Evolutionary conservation across 495 filamentous ascomycete species (phyloP).

Genomic region (Podospora conica): DNA sequence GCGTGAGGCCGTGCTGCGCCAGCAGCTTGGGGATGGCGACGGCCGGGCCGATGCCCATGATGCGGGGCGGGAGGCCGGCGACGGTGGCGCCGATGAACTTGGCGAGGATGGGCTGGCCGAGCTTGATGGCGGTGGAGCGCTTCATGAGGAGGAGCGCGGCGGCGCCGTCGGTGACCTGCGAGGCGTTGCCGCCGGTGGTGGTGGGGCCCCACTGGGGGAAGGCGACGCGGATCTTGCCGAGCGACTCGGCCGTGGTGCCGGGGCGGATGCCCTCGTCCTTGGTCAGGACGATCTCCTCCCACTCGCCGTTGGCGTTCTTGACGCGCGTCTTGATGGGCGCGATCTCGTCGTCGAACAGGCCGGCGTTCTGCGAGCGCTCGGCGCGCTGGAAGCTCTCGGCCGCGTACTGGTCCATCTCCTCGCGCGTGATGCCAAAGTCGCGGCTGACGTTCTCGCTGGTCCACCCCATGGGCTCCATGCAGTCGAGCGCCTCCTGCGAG

Average conservation of each 20-base stretch:
- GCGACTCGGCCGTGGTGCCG: conserved; percentile 76
- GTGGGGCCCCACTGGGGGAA: conserved; percentile 85
- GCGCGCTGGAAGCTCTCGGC: conserved; percentile 81
- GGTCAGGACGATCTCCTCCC: conserved; percentile 67
- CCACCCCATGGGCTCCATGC: conserved; percentile 94
- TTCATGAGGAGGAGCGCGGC: conserved; percentile 91
- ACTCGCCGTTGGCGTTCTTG: conserved; percentile 77
- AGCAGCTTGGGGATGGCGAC: conserved; percentile 94
- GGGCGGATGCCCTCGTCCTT: conserved; percentile 84
- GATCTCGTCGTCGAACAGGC: conserved; percentile 94
- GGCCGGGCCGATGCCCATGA: conserved; percentile 96
- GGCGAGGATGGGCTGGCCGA: conserved; percentile 85
- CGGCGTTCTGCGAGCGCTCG: conserved; percentile 85
- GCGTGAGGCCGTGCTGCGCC: conserved; percentile 66
- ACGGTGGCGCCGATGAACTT: conserved; percentile 93
- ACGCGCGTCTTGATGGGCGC: conserved; percentile 72
- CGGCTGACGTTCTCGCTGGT: conserved; percentile 93
- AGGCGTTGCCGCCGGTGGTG: conserved; percentile 91
- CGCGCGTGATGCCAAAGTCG: conserved; percentile 79
- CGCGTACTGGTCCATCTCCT: conserved; percentile 76
- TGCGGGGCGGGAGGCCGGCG: conserved; percentile 78
- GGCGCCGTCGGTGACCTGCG: conserved; percentile 91
- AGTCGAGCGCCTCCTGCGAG: conserved; percentile 72
- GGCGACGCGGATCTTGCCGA: conserved; percentile 82
- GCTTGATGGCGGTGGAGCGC: conserved; percentile 76